Base-by-base conservation (phyloP, 2,329 filamentous ascomycete genomes). In the Talaromyces marneffei region DNA sequence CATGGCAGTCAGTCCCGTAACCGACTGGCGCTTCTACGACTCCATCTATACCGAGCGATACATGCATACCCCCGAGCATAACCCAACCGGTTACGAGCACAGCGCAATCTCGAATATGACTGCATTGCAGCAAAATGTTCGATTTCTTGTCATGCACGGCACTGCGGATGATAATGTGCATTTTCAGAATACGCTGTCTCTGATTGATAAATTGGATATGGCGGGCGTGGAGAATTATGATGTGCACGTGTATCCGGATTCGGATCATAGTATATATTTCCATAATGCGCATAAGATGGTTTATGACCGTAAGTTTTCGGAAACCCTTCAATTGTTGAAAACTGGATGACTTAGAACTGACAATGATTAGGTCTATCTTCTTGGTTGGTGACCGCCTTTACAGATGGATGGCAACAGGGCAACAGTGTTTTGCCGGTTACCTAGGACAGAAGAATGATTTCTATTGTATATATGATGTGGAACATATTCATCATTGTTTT, bases 1-100 rank as follows among this genome's bases (percentile, higher is more conserved):
- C 67, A 96, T 99, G 90, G 92, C 95, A 6, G 95, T 99, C 57
- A 94, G 94, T 1, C 94, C 94, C 18, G 94, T 99, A n/a, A 97
- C 93, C 0, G 92, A 99, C 75, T 99, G 94, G 94, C 48, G 59
- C 2, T 64, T 57, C 20, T 62, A 64, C 16, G 73, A 75, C 42
- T 74, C 72, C 6, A 70, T 76, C 42, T 75, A 75, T 60, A 74
- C 71, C 5, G 74, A 76, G 59, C 87, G 94, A 37, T 99, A 97
- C 77, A 99, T 99, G 95, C 89, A 92, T 71, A 96, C 88, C 0
- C 94, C 94, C 1, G 87, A 95, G 72, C 82, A 89, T 70, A 99
- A 99, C 72, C 76, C 78, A 0, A 77, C 72, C 0, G 94, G 94
- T 12, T 99, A 97, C 77, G 81, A 86, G 44, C 86, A 84, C 65